Percentiles rank a stretch among this genome's conserved stretches.
These are phyloP conservation scores for Plasmodium vinckei DNA, from an alignment of 169 alveolate genomes.

Conservation along the genomic window DNA sequence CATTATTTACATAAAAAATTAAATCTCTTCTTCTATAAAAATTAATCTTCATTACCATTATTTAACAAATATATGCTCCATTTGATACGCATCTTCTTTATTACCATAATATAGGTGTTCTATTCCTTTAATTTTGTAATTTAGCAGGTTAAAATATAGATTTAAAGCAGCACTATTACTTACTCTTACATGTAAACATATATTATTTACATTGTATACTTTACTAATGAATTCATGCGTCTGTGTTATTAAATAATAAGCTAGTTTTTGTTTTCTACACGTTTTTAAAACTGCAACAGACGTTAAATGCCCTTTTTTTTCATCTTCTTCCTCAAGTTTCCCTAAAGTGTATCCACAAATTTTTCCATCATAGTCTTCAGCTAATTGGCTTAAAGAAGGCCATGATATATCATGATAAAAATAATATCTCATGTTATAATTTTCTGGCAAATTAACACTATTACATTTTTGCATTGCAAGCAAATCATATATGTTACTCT, in stretches of 20 bases:
- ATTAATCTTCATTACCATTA: neutral
- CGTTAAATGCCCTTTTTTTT: constrained; percentile 85
- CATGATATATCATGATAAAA: constrained; percentile 95
- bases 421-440: constrained; percentile 95
- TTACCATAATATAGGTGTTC: constrained; percentile 81
- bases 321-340: constrained; percentile 85
- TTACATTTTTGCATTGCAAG: constrained; percentile 83
- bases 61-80: constrained; percentile 75
- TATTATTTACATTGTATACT: constrained; percentile 67
- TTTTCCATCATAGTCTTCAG: constrained; percentile 77
- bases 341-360: constrained; percentile 86
- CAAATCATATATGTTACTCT: constrained; percentile 83
- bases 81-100: constrained; percentile 86
- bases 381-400: constrained; percentile 92
- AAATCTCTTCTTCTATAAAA: neutral
- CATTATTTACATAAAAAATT: neutral
- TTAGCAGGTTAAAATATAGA: constrained; percentile 77
- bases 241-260: constrained; percentile 78
- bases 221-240: constrained; percentile 77
- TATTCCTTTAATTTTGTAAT: constrained; percentile 82
- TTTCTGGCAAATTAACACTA: constrained; percentile 89
- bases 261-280: constrained; percentile 81
- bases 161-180: constrained; percentile 83
- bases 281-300: constrained; percentile 85
- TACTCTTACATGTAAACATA: constrained; percentile 81